Evolutionary conservation across 1,284 basidiomycete species (phyloP).

Genomic region (Jaminaea rosea): DNA sequence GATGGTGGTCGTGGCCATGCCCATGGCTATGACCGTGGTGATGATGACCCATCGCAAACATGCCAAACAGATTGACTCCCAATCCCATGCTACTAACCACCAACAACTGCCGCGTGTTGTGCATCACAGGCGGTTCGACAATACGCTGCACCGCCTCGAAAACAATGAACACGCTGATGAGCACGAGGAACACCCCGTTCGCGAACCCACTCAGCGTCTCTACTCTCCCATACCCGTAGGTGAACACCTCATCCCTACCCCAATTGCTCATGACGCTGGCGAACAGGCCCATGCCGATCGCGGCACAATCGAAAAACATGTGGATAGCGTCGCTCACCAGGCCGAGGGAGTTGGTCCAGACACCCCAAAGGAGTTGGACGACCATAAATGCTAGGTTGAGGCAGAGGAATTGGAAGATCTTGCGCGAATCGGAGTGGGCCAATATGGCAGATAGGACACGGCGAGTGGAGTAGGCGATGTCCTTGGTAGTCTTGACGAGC

Average conservation of each 20-base stretch:
- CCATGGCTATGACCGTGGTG: slow-evolving; percentile 51
- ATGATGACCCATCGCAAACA: slow-evolving; percentile 82
- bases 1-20: slow-evolving; percentile 47
- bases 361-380: slow-evolving; percentile 56
- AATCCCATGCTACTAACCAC: slow-evolving; percentile 81
- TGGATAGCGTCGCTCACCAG: slow-evolving; percentile 98
- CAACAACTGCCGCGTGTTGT: slow-evolving; percentile 79
- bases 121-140: slow-evolving; percentile 93
- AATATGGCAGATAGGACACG: slow-evolving; percentile 68
- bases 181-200: slow-evolving; percentile 89
- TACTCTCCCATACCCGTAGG: slow-evolving; percentile 96
- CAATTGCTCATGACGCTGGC: slow-evolving; percentile 97
- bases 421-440: slow-evolving; percentile 78
- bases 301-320: slow-evolving; percentile 99
- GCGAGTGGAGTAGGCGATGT: slow-evolving; percentile 20
- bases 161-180: slow-evolving; percentile 95
- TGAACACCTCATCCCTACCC: slow-evolving; percentile 87
- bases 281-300: slow-evolving; percentile 87
- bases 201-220: slow-evolving; percentile 97
- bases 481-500: slow-evolving; percentile 11
- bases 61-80: slow-evolving; percentile 90
- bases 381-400: slow-evolving; percentile 94
- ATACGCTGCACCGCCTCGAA: slow-evolving; percentile 94
- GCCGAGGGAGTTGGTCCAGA: slow-evolving; percentile 94
- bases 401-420: slow-evolving; percentile 93